These are phyloP conservation scores for Areca catechu DNA, from an alignment of 176 grass and related monocot genomes.

Conservation along the genomic window DNA sequence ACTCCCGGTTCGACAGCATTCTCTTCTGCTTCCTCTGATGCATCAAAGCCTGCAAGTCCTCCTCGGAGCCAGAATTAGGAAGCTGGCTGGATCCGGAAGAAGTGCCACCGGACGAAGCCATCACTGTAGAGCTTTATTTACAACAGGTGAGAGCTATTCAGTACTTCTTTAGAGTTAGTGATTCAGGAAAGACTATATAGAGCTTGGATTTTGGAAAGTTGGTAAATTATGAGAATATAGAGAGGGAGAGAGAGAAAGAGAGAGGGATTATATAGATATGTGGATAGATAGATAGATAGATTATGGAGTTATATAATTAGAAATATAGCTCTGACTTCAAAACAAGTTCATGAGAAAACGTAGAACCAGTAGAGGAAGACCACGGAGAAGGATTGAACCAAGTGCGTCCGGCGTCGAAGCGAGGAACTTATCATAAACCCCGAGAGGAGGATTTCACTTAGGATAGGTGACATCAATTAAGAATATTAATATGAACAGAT, in stretches of 20 bases:
- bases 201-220: no score
- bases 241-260: no score
- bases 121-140: neutral
- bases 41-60: constrained; percentile 36
- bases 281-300: no score
- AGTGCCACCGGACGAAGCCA: constrained; percentile 18
- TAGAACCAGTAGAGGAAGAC: constrained; percentile 97
- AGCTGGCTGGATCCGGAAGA: constrained; percentile 3
- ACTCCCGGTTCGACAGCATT: constrained; percentile 64
- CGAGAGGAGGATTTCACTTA: constrained; percentile 32
- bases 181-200: no score
- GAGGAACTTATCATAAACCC: constrained; percentile 55
- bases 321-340: neutral
- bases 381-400: constrained; percentile 87
- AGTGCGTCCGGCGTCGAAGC: constrained; percentile 57
- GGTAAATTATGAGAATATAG: no score
- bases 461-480: constrained; percentile 47
- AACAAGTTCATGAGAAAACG: constrained; percentile 47
- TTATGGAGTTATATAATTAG: no score
- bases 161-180: no score
- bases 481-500: constrained; percentile 12
- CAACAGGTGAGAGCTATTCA: no score
- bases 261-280: no score
- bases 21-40: constrained; percentile 44
- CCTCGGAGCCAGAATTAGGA: constrained; percentile 8